A percentile compares a stretch with the other conserved stretches of the same genome.
Evolutionary conservation across 2,329 filamentous ascomycete genomes (phyloP).

Genomic region (Paraphaeosphaeria minitans): DNA sequence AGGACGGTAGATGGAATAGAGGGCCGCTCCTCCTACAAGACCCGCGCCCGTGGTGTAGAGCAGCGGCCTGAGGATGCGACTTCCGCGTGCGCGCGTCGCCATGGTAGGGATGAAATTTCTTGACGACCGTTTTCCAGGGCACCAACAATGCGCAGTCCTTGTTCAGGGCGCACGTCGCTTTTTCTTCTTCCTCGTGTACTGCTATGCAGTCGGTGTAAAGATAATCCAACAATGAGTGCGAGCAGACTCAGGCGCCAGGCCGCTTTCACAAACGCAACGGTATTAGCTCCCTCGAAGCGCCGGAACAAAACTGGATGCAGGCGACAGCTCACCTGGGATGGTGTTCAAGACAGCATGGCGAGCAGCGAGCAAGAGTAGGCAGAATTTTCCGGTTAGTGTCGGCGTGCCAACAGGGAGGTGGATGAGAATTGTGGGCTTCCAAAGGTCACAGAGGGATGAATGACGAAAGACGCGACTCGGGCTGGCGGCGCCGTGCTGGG

Average conservation of each 20-base stretch:
- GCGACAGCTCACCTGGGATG: slow-evolving; percentile 11
- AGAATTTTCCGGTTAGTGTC: slow-evolving; percentile 19
- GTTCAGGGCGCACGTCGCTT: slow-evolving; percentile 2
- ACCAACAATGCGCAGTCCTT: not conserved
- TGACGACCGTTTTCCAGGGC: not conserved
- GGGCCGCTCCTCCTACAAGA: slow-evolving; percentile 58
- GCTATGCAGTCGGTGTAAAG: not conserved
- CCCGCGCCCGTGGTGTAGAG: slow-evolving; percentile 64
- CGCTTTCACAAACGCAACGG: slow-evolving; percentile 4
- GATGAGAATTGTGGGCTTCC: slow-evolving; percentile 9
- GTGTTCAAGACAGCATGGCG: slow-evolving; percentile 13
- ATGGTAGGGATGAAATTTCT: slow-evolving; percentile 26
- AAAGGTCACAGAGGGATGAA: slow-evolving; percentile 3
- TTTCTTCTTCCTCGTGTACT: not conserved
- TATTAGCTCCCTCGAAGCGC: not conserved
- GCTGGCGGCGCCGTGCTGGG: slow-evolving; percentile 4
- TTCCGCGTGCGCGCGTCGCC: slow-evolving; percentile 40
- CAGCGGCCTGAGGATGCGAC: slow-evolving; percentile 61
- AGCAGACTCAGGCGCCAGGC: slow-evolving; percentile 8
- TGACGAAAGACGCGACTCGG: slow-evolving; percentile 15
- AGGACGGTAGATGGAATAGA: slow-evolving; percentile 70
- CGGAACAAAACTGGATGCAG: slow-evolving; percentile 13
- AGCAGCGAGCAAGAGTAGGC: not conserved
- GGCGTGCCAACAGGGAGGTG: slow-evolving; percentile 8
- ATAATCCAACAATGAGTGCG: not conserved